Percentiles rank a stretch among this genome's conserved stretches.
phyloP scores from a whole-genome alignment of 805 yeast species.

The Tanozyma kutaoensis region DNA sequence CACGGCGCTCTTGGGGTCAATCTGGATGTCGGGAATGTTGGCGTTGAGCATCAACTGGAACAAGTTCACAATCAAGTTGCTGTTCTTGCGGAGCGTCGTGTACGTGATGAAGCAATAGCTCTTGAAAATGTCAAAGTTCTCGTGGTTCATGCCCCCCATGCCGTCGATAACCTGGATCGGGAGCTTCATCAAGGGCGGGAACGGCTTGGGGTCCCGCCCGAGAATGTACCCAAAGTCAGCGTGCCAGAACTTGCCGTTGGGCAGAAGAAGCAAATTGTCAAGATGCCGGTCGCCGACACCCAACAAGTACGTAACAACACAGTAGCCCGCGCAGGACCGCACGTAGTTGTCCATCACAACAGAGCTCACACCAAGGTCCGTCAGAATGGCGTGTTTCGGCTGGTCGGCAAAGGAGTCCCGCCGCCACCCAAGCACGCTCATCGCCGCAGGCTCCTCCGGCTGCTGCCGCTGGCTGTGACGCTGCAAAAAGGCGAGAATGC shows the following conservation, averaged over 20 bases:
- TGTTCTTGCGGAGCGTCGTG: constrained; percentile 77
- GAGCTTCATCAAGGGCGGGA: constrained; percentile 95
- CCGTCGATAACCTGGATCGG: constrained; percentile 97
- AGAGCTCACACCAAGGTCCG: constrained; percentile 36
- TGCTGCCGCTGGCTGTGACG: constrained; percentile 31
- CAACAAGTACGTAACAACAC: constrained; percentile 84
- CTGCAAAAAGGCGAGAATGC: constrained; percentile 60
- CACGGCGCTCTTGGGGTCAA: constrained; percentile 78
- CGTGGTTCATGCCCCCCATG: constrained; percentile 87
- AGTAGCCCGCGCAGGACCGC: constrained; percentile 93
- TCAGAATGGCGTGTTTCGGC: constrained; percentile 18
- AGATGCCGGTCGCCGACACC: constrained; percentile 98
- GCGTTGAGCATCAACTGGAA: constrained; percentile 92
- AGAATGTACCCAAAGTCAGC: constrained; percentile 95
- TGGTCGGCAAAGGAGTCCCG: constrained; percentile 18
- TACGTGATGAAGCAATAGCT: constrained; percentile 92
- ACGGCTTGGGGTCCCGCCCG: constrained; percentile 97
- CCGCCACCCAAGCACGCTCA: constrained; percentile 4
- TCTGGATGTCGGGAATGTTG: constrained; percentile 76
- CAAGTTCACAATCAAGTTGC: constrained; percentile 78
- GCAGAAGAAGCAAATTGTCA: constrained; percentile 73
- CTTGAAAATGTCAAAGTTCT: constrained; percentile 75
- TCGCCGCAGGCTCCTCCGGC: constrained; percentile 13
- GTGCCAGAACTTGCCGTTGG: constrained; percentile 83
- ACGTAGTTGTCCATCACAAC: constrained; percentile 89